Evolutionary conservation across 2,329 filamentous ascomycete species (phyloP), one percentile per base, ranked within the genome.

Genomic region (Pseudocercospora ulei): DNA sequence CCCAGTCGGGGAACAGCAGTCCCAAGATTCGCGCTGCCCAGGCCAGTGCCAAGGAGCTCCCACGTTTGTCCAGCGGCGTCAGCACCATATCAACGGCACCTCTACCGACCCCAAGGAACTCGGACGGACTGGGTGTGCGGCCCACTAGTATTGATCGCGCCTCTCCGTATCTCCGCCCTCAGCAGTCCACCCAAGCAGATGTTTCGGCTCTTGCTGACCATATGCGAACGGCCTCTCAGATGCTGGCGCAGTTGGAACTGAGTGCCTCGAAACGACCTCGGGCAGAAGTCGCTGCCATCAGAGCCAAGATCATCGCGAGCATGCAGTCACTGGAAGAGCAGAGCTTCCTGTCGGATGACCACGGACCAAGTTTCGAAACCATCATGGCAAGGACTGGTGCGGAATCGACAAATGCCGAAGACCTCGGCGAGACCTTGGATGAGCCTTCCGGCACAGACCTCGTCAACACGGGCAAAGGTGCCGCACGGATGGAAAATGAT

Each of bases 261-360:
- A 88, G 81, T 13, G 80, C 80, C 48, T 80, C 82, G 17, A 90
- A 88, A 62, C 71, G 83, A 20, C 83, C 83, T 1, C 81, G 75
- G 56, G 75, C 78, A 18, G 83, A 90, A 61, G 83, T 90, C 3
- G 83, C 82, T 11, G 80, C 82, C 5, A 90, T 90, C 58, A 73
- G 84, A 51, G 78, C 82, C 25, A 86, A 84, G 62, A 90, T 90
- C 48, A 90, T 90, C 53, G 83, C 83, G 2, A 88, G 82, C 59
- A 90, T 90, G 84, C 83, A 90, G 59, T 85, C 73, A 49, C 65
- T 90, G 5, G 83, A 90, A 60, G 84, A 90, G 60, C 80, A 88
- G 58, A 87, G 78, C 57, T 90, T 90, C 53, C 77, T 85, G 34
- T 64, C 75, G 2, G 81, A 86, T 46, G 81, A 86, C 34, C 72